Base-by-base conservation (phyloP, 208 protist genomes). In the Kentomonas sorsogonicus region DNA sequence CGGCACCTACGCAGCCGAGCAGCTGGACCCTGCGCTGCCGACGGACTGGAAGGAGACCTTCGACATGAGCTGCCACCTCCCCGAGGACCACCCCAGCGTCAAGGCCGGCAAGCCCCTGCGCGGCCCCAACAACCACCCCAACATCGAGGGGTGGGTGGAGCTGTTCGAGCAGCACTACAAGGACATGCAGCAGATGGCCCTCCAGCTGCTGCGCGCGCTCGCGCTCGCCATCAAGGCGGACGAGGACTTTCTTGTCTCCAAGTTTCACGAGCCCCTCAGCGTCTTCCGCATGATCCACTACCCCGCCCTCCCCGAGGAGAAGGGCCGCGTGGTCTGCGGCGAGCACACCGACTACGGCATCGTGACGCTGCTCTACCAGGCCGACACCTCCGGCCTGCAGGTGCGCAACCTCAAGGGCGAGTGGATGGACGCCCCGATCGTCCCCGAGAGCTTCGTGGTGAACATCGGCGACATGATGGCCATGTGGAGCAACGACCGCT, bases 401-500 rank as follows among this genome's bases (percentile, higher is more conserved):
- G 78, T 89, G 60, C 65, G 77, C 45, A 74, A 75, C 48, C 50
- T 74, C 3, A 15, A 70, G 23, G 79, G 73, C 1, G 66, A 88
- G 59, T 93, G 86, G 83, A 74, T 90, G 20, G 65, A 76, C 36
- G 86, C 66, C 18, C 66, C 78, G 16, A 63, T 74, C 23, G 31
- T 93, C n/a, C 45, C 61, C 30, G 73, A 64, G 31, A 84, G 79
- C 33, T 88, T 80, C 50, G 82, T 90, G 34, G 80, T 93, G 31
- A 93, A 93, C 67, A 89, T 93, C 60, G 86, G 86, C 7, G 86
- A 93, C 64, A 93, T 93, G 86, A 85, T 93, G 74, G 63, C 66
- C 34, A 83, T 83, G 75, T 87, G 77, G 83, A 93, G 80, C 62
- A 87, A 86, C 66, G 72, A 66, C 18, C 71, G 68, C 46, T 90